phyloP scores from a whole-genome alignment of 768 basidiomycete genomes.

The Suillus weaverae region DNA sequence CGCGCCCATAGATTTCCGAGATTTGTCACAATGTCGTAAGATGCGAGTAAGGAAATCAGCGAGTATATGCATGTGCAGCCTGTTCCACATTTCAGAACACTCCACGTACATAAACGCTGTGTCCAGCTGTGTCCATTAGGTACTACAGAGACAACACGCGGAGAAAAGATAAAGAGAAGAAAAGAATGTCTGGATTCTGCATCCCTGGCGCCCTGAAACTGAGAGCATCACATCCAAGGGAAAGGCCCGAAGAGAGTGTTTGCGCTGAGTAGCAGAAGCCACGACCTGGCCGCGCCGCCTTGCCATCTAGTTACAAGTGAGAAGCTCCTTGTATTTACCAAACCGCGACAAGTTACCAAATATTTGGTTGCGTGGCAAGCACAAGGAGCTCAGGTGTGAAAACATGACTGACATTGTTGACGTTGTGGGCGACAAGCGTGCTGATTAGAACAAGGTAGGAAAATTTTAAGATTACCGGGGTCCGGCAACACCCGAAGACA shows the following conservation, averaged over 20 bases:
- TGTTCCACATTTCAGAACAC: not conserved
- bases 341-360: not conserved
- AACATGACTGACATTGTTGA: not conserved
- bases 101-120: not conserved
- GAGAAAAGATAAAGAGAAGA: not conserved
- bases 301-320: not conserved
- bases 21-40: not conserved
- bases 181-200: not conserved
- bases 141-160: not conserved
- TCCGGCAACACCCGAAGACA: not conserved
- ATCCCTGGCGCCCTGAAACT: not conserved
- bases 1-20: not conserved
- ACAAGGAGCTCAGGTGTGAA: constrained; percentile 5
- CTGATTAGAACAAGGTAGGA: not conserved
- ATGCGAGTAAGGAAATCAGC: not conserved
- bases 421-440: not conserved
- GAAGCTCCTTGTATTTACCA: not conserved
- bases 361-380: not conserved
- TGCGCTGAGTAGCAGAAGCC: not conserved
- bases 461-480: not conserved
- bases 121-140: not conserved
- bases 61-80: not conserved
- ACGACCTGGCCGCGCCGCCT: not conserved
- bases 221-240: not conserved
- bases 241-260: not conserved